These are phyloP conservation scores for Blastobotrys attinorum DNA, from an alignment of 805 yeast genomes.

Conservation along the genomic window DNA sequence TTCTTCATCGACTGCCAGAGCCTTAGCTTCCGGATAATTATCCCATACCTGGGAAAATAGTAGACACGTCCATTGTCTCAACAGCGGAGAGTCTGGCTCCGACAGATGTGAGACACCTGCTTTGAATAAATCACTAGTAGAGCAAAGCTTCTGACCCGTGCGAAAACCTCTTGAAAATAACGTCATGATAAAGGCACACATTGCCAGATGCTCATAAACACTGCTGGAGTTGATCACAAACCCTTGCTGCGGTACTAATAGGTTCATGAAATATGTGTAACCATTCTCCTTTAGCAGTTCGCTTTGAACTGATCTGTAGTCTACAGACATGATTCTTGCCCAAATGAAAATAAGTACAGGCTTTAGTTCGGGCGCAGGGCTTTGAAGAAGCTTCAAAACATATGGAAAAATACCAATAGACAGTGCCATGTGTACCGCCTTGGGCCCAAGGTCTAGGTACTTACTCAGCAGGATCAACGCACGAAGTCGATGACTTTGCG, in stretches of 20 bases:
- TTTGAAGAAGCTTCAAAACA: conserved; percentile 78
- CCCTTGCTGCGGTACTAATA: conserved; percentile 42
- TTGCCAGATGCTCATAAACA: conserved; percentile 83
- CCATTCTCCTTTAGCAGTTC: conserved; percentile 90
- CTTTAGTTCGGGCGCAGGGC: conserved; percentile 91
- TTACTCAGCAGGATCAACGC: conserved; percentile 78
- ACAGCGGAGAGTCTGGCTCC: conserved; percentile 70
- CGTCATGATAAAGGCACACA: conserved; percentile 87
- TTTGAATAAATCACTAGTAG: conserved; percentile 61
- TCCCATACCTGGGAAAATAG: conserved; percentile 71
- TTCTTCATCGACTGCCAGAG: conserved; percentile 59
- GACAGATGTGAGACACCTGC: conserved; percentile 61
- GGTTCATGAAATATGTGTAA: conserved; percentile 75
- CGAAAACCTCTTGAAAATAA: conserved; percentile 75
- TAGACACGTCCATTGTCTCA: conserved; percentile 89
- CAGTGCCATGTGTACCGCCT: conserved; percentile 91
- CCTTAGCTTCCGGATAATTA: conserved; percentile 65
- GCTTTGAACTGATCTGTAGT: conserved; percentile 79
- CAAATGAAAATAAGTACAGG: conserved; percentile 93
- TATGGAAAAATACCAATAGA: conserved; percentile 96
- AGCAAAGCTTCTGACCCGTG: conserved; percentile 72
- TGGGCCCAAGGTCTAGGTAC: conserved; percentile 89
- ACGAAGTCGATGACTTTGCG: conserved; percentile 88
- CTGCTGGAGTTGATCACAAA: conserved; percentile 33
- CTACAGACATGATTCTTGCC: conserved; percentile 97